phyloP scores from a whole-genome alignment of 768 basidiomycete species.

The Mycena pura region DNA sequence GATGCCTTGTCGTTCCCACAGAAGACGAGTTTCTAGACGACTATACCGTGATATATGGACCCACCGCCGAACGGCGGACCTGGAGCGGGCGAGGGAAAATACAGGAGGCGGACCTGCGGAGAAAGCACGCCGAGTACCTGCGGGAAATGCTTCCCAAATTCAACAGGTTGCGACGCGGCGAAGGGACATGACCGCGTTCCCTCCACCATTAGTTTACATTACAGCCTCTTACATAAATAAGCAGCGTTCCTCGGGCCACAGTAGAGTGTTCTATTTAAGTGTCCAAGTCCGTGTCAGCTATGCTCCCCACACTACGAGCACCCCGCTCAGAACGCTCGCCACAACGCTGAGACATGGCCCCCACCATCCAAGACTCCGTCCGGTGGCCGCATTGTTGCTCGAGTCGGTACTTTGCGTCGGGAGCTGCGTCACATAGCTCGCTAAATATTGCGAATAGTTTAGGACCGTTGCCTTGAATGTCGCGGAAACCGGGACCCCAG shows the following conservation, averaged over 20 bases:
- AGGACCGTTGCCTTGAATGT: conserved; percentile 26
- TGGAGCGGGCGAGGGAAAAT: conserved; percentile 89
- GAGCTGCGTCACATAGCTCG: conserved; percentile 11
- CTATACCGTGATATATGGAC: conserved; percentile 86
- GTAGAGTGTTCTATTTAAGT: not conserved
- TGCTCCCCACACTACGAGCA: conserved; percentile 6
- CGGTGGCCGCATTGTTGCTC: not conserved
- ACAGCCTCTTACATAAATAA: not conserved
- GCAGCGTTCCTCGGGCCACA: not conserved
- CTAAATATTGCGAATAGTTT: conserved; percentile 18
- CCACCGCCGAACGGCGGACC: conserved; percentile 69
- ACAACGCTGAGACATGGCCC: not conserved
- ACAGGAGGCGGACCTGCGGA: conserved; percentile 82
- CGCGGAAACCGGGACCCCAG: not conserved
- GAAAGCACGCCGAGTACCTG: conserved; percentile 92
- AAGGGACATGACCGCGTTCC: conserved; percentile 55
- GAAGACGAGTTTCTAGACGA: conserved; percentile 82
- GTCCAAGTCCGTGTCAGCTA: conserved; percentile 4
- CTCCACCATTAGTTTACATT: not conserved
- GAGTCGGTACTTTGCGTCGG: not conserved
- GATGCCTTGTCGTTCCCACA: conserved; percentile 78
- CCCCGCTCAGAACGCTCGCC: not conserved
- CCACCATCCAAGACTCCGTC: conserved; percentile 9
- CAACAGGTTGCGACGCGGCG: conserved; percentile 71
- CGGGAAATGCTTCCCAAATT: conserved; percentile 92